These are phyloP conservation scores for Seiridium cupressi DNA, from an alignment of 2,329 filamentous ascomycete genomes.

Conservation along the genomic window DNA sequence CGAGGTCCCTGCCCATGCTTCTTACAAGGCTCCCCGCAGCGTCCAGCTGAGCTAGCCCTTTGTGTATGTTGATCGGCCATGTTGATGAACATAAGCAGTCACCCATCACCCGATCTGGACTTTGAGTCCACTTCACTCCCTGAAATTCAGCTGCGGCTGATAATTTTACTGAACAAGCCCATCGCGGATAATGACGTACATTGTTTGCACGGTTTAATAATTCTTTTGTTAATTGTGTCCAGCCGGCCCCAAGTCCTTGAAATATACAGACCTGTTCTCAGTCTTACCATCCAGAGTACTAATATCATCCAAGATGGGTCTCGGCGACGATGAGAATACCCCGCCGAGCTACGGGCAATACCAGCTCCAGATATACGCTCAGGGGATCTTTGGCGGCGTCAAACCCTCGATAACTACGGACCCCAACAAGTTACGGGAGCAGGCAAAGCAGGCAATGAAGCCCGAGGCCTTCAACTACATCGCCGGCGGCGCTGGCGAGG, in stretches of 20 bases:
- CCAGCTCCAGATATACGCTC: conserved; percentile 47
- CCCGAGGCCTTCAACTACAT: conserved; percentile 57
- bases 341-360: conserved; percentile 38
- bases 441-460: conserved; percentile 48
- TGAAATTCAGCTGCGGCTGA: too few relatives aligned
- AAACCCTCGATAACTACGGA: conserved; percentile 57
- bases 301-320: conserved; percentile 2
- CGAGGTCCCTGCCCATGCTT: background rate
- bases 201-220: background rate
- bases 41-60: background rate
- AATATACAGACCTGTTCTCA: background rate
- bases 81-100: too few relatives aligned
- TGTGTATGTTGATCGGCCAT: too few relatives aligned
- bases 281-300: background rate
- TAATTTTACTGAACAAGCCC: too few relatives aligned
- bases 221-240: background rate
- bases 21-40: background rate
- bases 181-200: too few relatives aligned
- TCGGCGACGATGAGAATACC: conserved; percentile 13
- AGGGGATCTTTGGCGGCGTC: conserved; percentile 46
- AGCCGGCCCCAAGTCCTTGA: background rate
- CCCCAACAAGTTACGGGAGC: conserved; percentile 53
- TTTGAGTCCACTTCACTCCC: too few relatives aligned
- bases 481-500: conserved; percentile 60
- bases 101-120: too few relatives aligned